phyloP scores from a whole-genome alignment of 75 land plant genomes.

The Ceratopteris richardii region DNA sequence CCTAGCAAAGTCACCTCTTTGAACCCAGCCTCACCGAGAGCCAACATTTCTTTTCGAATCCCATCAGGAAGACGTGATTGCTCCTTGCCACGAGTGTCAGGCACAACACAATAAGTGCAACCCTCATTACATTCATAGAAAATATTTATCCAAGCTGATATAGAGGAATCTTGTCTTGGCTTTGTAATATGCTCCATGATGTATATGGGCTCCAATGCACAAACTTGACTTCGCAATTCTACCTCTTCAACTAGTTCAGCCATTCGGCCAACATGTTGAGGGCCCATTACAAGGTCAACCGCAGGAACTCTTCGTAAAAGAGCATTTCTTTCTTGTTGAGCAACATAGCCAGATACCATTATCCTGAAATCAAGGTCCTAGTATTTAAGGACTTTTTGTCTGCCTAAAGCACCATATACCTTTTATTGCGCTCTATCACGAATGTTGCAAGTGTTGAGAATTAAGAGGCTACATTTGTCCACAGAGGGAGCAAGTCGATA shows the following conservation, averaged over 20 bases:
- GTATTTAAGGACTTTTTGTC: background rate
- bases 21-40: constrained; percentile 7
- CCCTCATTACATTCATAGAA: constrained; percentile 9
- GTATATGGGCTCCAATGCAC: constrained; percentile 5
- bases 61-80: constrained; percentile 6
- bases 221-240: constrained; percentile 3
- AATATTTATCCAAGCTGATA: constrained; percentile 3
- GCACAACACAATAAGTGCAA: constrained; percentile 6
- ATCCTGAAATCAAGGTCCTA: constrained; percentile 1
- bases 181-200: background rate
- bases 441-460: constrained; percentile 8
- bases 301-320: constrained; percentile 1
- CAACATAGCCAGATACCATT: constrained; percentile 3
- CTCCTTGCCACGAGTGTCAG: constrained; percentile 8
- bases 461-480: constrained; percentile 4
- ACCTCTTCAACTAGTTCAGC: constrained; percentile 4
- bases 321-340: constrained; percentile 6
- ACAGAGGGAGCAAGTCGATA: background rate
- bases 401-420: constrained; percentile 6
- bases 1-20: constrained; percentile 7
- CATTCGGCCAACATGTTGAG: constrained; percentile 6
- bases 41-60: background rate
- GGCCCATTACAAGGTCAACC: constrained; percentile 9
- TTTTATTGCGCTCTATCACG: constrained; percentile 5
- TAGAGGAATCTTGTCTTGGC: background rate